These are phyloP conservation scores for Russula foetens DNA, from an alignment of 768 basidiomycete species.

Conservation along the genomic window DNA sequence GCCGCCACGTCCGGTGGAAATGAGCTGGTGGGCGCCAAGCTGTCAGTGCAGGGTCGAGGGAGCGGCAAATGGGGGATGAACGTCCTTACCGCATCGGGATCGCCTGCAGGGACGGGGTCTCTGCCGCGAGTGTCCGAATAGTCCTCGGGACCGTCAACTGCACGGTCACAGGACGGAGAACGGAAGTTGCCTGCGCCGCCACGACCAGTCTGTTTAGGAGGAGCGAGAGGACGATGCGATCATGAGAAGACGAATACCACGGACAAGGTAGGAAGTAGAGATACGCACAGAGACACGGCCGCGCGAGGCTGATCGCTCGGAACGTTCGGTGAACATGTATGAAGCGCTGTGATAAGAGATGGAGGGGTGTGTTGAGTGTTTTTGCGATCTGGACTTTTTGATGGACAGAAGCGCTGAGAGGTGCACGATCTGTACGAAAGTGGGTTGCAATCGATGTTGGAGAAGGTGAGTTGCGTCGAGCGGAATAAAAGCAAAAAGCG, in stretches of 20 bases:
- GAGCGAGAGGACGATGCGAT: not conserved
- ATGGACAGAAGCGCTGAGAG: not conserved
- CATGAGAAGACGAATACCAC: not conserved
- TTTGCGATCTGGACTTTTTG: too few species aligned
- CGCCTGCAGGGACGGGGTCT: conserved; percentile 34
- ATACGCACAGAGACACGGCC: conserved; percentile 1
- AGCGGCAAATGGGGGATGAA: too few species aligned
- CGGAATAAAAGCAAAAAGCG: not conserved
- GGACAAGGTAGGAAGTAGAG: not conserved
- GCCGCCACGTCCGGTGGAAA: conserved; percentile 71
- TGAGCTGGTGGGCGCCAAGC: conserved; percentile 27
- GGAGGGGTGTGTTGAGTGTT: too few species aligned
- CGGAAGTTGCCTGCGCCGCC: conserved; percentile 67
- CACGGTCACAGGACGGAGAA: conserved; percentile 28
- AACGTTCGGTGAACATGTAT: not conserved
- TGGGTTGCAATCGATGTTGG: not conserved
- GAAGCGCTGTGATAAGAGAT: too few species aligned
- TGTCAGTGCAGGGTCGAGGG: too few species aligned
- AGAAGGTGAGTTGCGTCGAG: not conserved
- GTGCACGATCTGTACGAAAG: not conserved
- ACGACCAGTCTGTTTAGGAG: conserved; percentile 42
- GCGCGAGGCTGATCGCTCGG: conserved; percentile 8
- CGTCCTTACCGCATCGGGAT: conserved; percentile 31
- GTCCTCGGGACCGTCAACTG: conserved; percentile 40
- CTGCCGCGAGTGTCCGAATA: conserved; percentile 53